Conservation (phyloP, 2,329 filamentous ascomycete species). For the Ascochyta pisi region DNA sequence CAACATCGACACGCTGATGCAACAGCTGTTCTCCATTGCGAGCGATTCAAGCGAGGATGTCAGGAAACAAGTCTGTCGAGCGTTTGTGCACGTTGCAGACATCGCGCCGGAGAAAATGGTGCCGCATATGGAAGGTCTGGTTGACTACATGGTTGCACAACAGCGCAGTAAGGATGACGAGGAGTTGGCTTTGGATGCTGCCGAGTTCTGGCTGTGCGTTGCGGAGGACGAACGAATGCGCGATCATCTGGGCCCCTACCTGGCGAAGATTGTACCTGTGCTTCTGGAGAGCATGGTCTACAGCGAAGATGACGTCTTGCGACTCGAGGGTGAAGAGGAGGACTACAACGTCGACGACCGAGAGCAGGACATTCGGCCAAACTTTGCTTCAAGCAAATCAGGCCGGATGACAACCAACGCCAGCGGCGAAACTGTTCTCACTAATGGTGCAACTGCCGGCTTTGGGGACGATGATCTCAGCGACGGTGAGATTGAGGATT, state of each 20-base stretch:
- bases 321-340: conserved; percentile 77
- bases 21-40: conserved; percentile 82
- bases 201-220: conserved; percentile 96
- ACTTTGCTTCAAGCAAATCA: conserved; percentile 77
- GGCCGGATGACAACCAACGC: conserved; percentile 64
- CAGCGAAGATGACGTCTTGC: conserved; percentile 87
- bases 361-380: conserved; percentile 87
- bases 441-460: conserved; percentile 57
- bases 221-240: conserved; percentile 86
- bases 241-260: conserved; percentile 75
- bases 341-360: conserved; percentile 93
- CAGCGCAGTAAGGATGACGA: conserved; percentile 83
- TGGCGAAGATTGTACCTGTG: conserved; percentile 86
- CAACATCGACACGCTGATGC: conserved; percentile 80
- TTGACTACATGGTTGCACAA: conserved; percentile 91
- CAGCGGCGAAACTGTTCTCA: conserved; percentile 49
- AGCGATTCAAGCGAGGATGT: conserved; percentile 81
- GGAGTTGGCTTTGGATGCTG: conserved; percentile 90
- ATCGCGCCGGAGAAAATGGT: conserved; percentile 87
- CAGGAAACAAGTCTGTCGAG: conserved; percentile 88
- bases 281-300: conserved; percentile 96
- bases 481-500: conserved; percentile 84
- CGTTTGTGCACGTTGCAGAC: conserved; percentile 91
- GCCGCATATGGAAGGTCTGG: conserved; percentile 84
- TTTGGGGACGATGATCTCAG: conserved; percentile 70